These are phyloP conservation scores for Penicillium arizonense DNA, from an alignment of 495 filamentous ascomycete genomes.

Conservation along the genomic window DNA sequence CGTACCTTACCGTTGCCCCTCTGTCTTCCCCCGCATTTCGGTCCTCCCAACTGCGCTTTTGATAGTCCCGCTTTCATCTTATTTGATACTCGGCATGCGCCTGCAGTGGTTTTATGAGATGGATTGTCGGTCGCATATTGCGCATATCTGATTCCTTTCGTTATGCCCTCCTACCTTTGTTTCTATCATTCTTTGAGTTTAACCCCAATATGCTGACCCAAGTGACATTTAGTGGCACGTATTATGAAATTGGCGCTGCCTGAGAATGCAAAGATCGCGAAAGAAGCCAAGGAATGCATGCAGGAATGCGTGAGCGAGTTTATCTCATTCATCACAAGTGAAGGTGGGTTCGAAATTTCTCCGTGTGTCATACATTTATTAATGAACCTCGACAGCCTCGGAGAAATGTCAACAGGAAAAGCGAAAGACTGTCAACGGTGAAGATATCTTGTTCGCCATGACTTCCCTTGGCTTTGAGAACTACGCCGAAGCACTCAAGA, in stretches of 20 bases:
- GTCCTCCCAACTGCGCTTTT: neutral
- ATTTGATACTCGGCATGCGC: too few relatives aligned
- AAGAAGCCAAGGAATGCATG: conserved; percentile 99
- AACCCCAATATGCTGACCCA: conserved; percentile 63
- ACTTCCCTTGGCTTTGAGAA: conserved; percentile 98
- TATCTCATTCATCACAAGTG: conserved; percentile 99
- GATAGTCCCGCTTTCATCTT: too few relatives aligned
- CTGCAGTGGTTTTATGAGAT: too few relatives aligned
- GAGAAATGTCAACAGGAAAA: conserved; percentile 99
- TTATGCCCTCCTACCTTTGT: too few relatives aligned
- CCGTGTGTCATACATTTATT: neutral
- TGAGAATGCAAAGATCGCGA: conserved; percentile 98
- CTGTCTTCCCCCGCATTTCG: conserved; percentile 18
- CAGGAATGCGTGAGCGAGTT: conserved; percentile 99
- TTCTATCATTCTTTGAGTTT: too few relatives aligned
- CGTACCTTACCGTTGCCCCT: conserved; percentile 49
- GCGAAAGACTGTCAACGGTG: conserved; percentile 97
- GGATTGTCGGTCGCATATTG: too few relatives aligned
- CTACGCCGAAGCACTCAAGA: conserved; percentile 95
- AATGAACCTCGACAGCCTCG: conserved; percentile 62
- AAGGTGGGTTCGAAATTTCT: conserved; percentile 60
- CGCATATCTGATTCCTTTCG: too few relatives aligned
- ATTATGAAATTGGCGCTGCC: conserved; percentile 98
- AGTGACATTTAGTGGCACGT: conserved; percentile 87
- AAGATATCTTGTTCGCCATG: conserved; percentile 99